A percentile compares a stretch with the other conserved stretches of the same genome.
Evolutionary conservation across 495 filamentous ascomycete species (phyloP).

Genomic region (Schizothecium vesticola): DNA sequence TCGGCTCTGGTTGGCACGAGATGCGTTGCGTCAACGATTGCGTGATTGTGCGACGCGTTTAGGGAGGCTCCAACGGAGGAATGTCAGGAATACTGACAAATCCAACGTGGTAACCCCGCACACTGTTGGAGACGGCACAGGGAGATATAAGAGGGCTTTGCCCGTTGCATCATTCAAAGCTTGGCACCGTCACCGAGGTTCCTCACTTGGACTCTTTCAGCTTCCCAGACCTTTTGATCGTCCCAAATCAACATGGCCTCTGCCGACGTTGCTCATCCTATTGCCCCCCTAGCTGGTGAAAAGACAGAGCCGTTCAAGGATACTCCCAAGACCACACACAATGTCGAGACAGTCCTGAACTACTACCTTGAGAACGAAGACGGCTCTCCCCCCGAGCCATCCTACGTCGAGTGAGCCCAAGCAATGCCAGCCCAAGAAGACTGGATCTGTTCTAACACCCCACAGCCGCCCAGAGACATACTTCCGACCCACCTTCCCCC

Average conservation of each 20-base stretch:
- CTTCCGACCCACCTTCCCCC: slow-evolving; percentile 32
- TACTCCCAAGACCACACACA: slow-evolving; percentile 2
- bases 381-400: slow-evolving; percentile 49
- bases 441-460: not conserved
- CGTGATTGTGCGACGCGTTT: slow-evolving; percentile 1
- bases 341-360: slow-evolving; percentile 54
- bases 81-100: slow-evolving; percentile 7
- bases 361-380: slow-evolving; percentile 57
- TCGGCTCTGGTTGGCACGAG: not conserved
- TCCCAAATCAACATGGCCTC: slow-evolving; percentile 10
- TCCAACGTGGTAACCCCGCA: slow-evolving; percentile 10
- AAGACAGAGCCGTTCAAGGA: slow-evolving; percentile 9
- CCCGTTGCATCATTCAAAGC: not conserved
- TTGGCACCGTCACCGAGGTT: not conserved
- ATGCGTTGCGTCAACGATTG: slow-evolving; percentile 13
- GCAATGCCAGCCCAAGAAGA: not conserved
- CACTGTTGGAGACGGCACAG: not conserved
- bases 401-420: slow-evolving; percentile 33
- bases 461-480: slow-evolving; percentile 43
- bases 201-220: not conserved
- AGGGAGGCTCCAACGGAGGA: not conserved
- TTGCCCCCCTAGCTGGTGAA: not conserved
- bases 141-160: not conserved
- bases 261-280: slow-evolving; percentile 5
- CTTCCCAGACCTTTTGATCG: not conserved